Evolutionary conservation across 2,329 filamentous ascomycete genomes (phyloP), one percentile per base, ranked within the genome.

Genomic region (Colletotrichum echinochloae): DNA sequence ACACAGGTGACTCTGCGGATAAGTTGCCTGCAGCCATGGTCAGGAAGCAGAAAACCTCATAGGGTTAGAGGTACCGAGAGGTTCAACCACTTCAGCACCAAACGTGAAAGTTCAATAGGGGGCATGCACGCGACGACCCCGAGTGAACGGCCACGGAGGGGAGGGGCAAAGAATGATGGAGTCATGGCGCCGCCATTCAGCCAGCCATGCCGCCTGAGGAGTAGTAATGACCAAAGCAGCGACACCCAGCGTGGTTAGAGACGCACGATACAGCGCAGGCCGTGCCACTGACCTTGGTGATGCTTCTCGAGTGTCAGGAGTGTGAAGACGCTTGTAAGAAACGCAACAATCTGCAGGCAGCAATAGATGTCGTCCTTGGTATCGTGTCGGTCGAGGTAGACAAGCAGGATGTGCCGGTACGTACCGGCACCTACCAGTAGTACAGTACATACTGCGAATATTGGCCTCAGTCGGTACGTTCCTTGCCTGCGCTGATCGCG

Each of bases 401-500:
- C 11, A 2, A 26, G 37, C 23, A 18, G 16, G 28, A 60, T 56
- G 48, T 44, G 49, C 56, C 39, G 33, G 54, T 56, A 63, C 51
- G 9, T 18, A 28, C 51, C 39, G 37, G 49, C 37, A 65, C 66
- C 1, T 49, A 20, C 56, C 33, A n/a, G n/a, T n/a, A n/a, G n/a
- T n/a, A n/a, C n/a, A n/a, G n/a, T n/a, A n/a, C n/a, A 16, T 18
- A 8, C 39, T 33, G n/a, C 41, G 2, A 20, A 51, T 39, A 18
- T 35, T 54, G 68, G 64, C 52, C 51, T 59, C 52, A 41, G 16
- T 46, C 1, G 33, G 37, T 68, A 71, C 68, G 67, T 71, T 63
- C 16, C 30, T 1, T 18, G 5, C 30, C 1, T 18, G 5, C 2
- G 23, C 30, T 71, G 68, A 71, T 68, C 12, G 52, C 37, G 20